A percentile compares a stretch with the other conserved stretches of the same genome.
Evolutionary conservation across 1,139 yeast genomes (phyloP).

Genomic region (Protomyces macrosporus): DNA sequence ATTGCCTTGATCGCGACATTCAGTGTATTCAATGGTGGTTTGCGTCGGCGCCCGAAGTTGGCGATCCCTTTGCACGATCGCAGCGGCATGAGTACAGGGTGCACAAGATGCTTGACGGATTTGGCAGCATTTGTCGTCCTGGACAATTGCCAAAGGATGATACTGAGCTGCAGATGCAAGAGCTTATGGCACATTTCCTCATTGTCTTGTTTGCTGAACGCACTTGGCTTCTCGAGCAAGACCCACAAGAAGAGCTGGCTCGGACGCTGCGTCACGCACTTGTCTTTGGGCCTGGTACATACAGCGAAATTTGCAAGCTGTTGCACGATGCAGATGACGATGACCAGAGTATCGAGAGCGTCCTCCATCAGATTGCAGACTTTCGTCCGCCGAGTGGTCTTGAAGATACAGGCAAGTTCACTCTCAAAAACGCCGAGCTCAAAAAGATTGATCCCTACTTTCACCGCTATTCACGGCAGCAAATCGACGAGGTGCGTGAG

Average conservation of each 20-base stretch:
- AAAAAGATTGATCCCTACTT: slow-evolving; percentile 71
- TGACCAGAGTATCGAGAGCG: slow-evolving; percentile 69
- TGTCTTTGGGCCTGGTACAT: slow-evolving; percentile 67
- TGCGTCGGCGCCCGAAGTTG: neutral
- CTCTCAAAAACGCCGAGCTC: slow-evolving; percentile 55
- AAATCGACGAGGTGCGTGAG: slow-evolving; percentile 67
- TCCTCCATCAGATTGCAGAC: slow-evolving; percentile 55
- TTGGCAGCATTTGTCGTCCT: slow-evolving; percentile 4
- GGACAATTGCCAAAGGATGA: slow-evolving; percentile 21
- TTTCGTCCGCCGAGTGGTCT: slow-evolving; percentile 61
- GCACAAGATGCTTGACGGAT: neutral
- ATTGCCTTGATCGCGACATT: slow-evolving; percentile 39
- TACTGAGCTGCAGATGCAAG: slow-evolving; percentile 57
- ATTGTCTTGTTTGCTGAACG: slow-evolving; percentile 69
- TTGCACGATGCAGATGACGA: slow-evolving; percentile 71
- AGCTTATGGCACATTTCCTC: slow-evolving; percentile 69
- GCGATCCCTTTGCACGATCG: neutral
- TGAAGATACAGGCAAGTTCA: slow-evolving; percentile 64
- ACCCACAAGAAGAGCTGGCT: slow-evolving; percentile 50
- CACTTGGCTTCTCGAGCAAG: slow-evolving; percentile 50
- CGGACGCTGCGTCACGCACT: slow-evolving; percentile 74
- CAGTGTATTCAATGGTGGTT: slow-evolving; percentile 56
- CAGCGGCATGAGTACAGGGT: neutral
- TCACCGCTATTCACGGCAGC: slow-evolving; percentile 69
- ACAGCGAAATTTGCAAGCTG: slow-evolving; percentile 60